phyloP scores from a whole-genome alignment of 2,329 filamentous ascomycete genomes.

The Trichoderma atroviride region DNA sequence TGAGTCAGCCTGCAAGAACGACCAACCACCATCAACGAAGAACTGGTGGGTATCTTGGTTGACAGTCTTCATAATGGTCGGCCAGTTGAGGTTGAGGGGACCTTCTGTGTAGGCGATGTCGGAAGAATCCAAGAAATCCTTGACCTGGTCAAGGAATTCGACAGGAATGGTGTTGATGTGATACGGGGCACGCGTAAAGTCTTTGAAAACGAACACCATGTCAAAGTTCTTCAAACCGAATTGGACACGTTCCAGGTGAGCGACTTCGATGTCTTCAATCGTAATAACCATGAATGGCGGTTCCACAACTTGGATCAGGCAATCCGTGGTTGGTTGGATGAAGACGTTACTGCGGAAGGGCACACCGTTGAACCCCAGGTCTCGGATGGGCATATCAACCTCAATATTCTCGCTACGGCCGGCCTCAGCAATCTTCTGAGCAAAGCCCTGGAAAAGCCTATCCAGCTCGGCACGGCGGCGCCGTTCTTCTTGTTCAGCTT shows the following conservation, averaged over 20 bases:
- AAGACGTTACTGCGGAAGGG: conserved; percentile 94
- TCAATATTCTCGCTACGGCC: conserved; percentile 87
- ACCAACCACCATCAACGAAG: conserved; percentile 94
- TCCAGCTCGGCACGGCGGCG: conserved; percentile 89
- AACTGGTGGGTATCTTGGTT: conserved; percentile 91
- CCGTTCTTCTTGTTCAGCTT: conserved; percentile 96
- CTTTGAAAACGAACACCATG: conserved; percentile 97
- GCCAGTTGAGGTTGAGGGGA: conserved; percentile 97
- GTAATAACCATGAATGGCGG: conserved; percentile 96
- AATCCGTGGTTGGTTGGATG: conserved; percentile 95
- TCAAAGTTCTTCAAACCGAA: conserved; percentile 99
- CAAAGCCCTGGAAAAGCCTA: conserved; percentile 92
- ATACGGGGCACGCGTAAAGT: conserved; percentile 85
- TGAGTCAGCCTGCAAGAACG: conserved; percentile 83
- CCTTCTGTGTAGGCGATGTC: conserved; percentile 95
- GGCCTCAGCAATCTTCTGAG: conserved; percentile 96
- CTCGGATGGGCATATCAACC: conserved; percentile 95
- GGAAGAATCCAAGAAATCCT: conserved; percentile 95
- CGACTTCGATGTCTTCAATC: conserved; percentile 92
- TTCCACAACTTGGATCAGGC: conserved; percentile 93
- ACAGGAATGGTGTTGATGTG: conserved; percentile 99
- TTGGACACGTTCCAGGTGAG: conserved; percentile 91
- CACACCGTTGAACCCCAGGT: conserved; percentile 95
- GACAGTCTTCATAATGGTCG: conserved; percentile 99
- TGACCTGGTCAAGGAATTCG: conserved; percentile 90